A percentile compares a stretch with the other conserved stretches of the same genome.
These are phyloP conservation scores for Blastobotrys mokoenaii DNA, from an alignment of 805 yeast species.

Conservation along the genomic window DNA sequence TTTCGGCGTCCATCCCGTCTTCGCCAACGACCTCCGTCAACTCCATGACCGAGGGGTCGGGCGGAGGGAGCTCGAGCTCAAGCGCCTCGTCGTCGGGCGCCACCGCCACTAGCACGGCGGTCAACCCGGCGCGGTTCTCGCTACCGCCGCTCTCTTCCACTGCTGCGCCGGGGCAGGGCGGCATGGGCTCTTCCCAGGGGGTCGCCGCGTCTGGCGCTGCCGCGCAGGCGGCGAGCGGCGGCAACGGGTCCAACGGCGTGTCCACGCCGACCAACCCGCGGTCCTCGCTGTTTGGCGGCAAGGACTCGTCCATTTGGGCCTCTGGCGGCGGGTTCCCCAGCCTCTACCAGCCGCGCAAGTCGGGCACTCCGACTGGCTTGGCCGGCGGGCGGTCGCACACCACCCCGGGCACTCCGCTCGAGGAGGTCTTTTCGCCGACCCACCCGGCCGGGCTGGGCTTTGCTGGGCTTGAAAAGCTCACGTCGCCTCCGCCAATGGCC, in stretches of 20 bases:
- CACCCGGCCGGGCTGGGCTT: conserved; percentile 7
- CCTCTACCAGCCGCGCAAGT: conserved; percentile 9
- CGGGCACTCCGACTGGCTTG: neutral
- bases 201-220: no score
- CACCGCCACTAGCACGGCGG: no score
- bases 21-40: no score
- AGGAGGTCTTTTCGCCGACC: conserved; percentile 12
- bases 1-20: no score
- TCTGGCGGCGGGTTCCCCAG: conserved; percentile 16
- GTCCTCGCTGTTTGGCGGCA: conserved; percentile 16
- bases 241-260: no score
- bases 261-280: neutral
- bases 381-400: conserved; percentile 8
- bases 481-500: neutral
- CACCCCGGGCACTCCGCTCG: conserved; percentile 18
- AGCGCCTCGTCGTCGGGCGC: no score
- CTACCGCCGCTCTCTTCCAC: no score
- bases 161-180: no score
- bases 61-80: no score
- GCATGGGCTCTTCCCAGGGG: neutral
- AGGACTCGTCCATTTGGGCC: conserved; percentile 17
- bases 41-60: no score
- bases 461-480: neutral
- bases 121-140: no score
- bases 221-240: no score